Base-by-base conservation (phyloP, 2,329 filamentous ascomycete species). In the Beauveria rudraprayagi region DNA sequence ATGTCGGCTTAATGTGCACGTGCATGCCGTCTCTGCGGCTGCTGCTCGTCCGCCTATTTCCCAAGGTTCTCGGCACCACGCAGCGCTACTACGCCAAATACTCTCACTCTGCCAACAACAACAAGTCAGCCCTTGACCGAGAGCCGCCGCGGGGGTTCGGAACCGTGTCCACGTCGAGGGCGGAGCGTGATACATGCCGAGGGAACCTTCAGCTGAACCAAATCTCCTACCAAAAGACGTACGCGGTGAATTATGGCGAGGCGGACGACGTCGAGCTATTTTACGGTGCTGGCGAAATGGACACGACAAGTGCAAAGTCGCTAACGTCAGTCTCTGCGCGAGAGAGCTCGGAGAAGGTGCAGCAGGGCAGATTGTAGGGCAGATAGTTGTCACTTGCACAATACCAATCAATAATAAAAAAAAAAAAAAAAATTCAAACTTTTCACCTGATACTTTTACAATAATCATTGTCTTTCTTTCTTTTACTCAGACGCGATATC, bases 1-100 rank as follows among this genome's bases (percentile, higher is more conserved):
- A 73, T 60, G 69, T 75, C 17, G 74, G 71, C 44, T 70, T 76
- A 14, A 72, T 77, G 9, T 75, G 75, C 61, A 72, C 70, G 9
- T 77, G 74, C 51, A 66, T 77, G 69, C 75, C 75, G 0, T 68
- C 73, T 0, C 59, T 77, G 2, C 68, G 73, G 9, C 66, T 73
- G 5, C 63, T 76, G 0, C 67, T 77, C 2, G 69, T 74, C 11
- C 66, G 70, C 0, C 65, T 78, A 37, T 74, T 79, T 64, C 78
- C 78, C 46, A 68, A 66, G 61, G 16, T 73, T 0, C 62, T 70
- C 53, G 69, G 70, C 11, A 68, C 71, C 17, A 67, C 71, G 2
- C 67, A 69, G n/a, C 62, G 65, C 9, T 70, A 70, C 56, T 70
- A 73, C 17, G 65, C 60, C 26, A 68, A 66, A 58, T 68, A 71